Percentiles rank a stretch among this genome's conserved stretches.
Evolutionary conservation across 768 basidiomycete genomes (phyloP).

Genomic region (Strobilomyces confusus): DNA sequence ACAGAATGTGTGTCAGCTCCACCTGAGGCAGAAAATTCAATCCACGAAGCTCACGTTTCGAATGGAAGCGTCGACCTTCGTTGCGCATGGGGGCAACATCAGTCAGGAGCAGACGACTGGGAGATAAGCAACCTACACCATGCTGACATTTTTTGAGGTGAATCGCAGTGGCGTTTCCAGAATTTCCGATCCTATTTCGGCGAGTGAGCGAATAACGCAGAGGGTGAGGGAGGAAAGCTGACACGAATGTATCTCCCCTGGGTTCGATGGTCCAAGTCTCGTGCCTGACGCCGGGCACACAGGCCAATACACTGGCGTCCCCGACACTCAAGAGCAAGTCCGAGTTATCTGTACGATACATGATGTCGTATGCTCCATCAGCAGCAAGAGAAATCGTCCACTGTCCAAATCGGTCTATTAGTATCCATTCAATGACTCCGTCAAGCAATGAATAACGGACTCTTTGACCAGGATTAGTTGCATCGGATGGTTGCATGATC

Average conservation of each 20-base stretch:
- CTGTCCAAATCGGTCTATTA: not conserved
- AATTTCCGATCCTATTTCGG: too few relatives aligned
- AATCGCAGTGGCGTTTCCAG: too few relatives aligned
- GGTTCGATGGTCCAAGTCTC: not conserved
- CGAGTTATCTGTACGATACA: not conserved
- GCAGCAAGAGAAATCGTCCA: not conserved
- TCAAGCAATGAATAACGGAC: not conserved
- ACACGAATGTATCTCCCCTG: not conserved
- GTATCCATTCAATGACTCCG: too few relatives aligned
- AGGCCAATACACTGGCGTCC: not conserved
- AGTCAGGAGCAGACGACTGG: too few relatives aligned
- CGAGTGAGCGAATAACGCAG: too few relatives aligned
- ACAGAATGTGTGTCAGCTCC: too few relatives aligned
- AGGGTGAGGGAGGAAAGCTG: not conserved
- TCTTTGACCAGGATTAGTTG: not conserved
- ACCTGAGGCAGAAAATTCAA: too few relatives aligned
- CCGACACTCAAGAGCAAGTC: not conserved
- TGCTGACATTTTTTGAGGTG: too few relatives aligned
- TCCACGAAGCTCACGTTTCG: conserved; percentile 4
- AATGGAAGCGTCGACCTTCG: not conserved
- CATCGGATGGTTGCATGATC: not conserved
- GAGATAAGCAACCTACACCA: too few relatives aligned
- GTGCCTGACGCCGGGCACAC: not conserved
- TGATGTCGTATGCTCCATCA: not conserved
- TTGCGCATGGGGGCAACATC: not conserved